These are phyloP conservation scores for Xylaria sp. DNA, from an alignment of 2,329 filamentous ascomycete species.

Conservation along the genomic window DNA sequence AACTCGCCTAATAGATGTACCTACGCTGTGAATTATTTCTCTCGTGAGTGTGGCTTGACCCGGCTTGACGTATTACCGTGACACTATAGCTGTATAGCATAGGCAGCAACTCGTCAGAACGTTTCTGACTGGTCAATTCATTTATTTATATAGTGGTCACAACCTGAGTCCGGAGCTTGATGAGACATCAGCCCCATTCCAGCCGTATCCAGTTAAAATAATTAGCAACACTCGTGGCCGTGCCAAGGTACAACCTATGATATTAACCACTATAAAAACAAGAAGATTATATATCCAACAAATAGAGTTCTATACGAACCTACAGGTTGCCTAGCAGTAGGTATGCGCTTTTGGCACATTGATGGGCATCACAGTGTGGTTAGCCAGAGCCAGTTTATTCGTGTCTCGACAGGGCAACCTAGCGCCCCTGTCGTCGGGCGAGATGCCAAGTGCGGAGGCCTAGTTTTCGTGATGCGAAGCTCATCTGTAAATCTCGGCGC, in stretches of 20 bases:
- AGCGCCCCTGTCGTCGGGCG: slow-evolving; percentile 10
- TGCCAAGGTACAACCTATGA: background rate
- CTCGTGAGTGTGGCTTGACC: background rate
- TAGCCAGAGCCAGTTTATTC: slow-evolving; percentile 1
- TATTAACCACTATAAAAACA: background rate
- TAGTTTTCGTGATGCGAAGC: slow-evolving; percentile 15
- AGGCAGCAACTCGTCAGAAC: background rate
- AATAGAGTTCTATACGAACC: background rate
- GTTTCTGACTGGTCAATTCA: slow-evolving; percentile 3
- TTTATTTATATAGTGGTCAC: background rate
- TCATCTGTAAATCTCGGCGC: background rate
- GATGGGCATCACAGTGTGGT: background rate
- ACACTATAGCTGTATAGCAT: background rate
- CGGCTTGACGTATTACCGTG: background rate
- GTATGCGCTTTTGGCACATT: background rate
- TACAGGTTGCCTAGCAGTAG: background rate
- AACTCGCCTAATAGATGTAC: background rate
- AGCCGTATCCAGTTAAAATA: slow-evolving; percentile 5
- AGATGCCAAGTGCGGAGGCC: slow-evolving; percentile 14
- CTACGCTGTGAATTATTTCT: too few relatives aligned
- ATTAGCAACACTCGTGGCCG: background rate
- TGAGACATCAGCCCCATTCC: slow-evolving; percentile 15
- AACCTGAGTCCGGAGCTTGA: slow-evolving; percentile 3
- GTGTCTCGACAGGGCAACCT: slow-evolving; percentile 6
- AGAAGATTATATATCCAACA: background rate